These are phyloP conservation scores for Gorgonomyces haynaldii DNA, from an alignment of 192 early-diverging fungal species.

Conservation along the genomic window DNA sequence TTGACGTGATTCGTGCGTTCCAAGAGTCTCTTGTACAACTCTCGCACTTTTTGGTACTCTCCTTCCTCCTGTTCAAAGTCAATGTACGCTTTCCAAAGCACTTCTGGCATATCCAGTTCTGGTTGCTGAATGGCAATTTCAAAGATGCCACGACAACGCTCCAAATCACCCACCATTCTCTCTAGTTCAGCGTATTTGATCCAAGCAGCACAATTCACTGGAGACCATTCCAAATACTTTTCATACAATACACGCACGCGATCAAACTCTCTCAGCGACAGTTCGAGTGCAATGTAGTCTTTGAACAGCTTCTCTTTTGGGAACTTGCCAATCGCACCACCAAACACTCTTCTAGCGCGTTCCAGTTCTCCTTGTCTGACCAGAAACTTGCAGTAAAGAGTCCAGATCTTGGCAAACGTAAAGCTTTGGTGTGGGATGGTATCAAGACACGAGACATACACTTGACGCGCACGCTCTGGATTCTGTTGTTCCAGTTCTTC, in stretches of 20 bases:
- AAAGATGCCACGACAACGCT: slow-evolving; percentile 77
- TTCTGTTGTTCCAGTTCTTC: slow-evolving; percentile 83
- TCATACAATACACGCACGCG: slow-evolving; percentile 80
- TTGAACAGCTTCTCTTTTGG: slow-evolving; percentile 81
- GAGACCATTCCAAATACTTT: slow-evolving; percentile 82
- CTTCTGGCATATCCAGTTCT: slow-evolving; percentile 92
- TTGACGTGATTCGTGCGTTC: slow-evolving; percentile 87
- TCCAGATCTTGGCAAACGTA: slow-evolving; percentile 97
- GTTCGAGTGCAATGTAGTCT: slow-evolving; percentile 92
- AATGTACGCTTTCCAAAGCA: slow-evolving; percentile 97
- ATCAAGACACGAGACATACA: slow-evolving; percentile 72
- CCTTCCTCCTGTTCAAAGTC: slow-evolving; percentile 81
- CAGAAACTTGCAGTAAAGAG: slow-evolving; percentile 86
- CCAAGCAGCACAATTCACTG: slow-evolving; percentile 85
- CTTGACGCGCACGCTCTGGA: slow-evolving; percentile 61
- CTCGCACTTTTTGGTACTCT: slow-evolving; percentile 67
- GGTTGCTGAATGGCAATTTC: slow-evolving; percentile 84
- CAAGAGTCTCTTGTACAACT: slow-evolving; percentile 75
- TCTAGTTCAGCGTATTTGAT: slow-evolving; percentile 95
- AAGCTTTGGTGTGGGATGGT: slow-evolving; percentile 87
- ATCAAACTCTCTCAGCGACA: slow-evolving; percentile 88
- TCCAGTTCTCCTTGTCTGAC: slow-evolving; percentile 62
- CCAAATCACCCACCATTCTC: slow-evolving; percentile 67
- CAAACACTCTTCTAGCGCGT: slow-evolving; percentile 68
- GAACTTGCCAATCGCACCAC: slow-evolving; percentile 59